phyloP scores from a whole-genome alignment of 208 protist genomes.

The Acanthamoeba castellanii region DNA sequence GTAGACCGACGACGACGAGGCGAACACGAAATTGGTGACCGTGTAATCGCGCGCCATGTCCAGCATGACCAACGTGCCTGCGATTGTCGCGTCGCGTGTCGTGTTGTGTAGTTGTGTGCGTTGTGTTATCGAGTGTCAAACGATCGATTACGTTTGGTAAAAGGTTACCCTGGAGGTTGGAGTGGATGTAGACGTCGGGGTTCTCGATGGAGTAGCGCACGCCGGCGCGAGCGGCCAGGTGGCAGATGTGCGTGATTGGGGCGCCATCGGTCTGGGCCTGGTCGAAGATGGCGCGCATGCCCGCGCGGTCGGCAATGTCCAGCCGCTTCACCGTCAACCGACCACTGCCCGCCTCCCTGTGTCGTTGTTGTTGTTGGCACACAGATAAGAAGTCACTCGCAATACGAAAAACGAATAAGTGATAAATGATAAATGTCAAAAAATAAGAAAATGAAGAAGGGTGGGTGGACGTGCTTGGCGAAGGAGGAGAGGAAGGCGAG shows the following conservation, averaged over 20 bases:
- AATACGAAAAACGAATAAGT: neutral
- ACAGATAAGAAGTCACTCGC: neutral
- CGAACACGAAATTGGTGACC: constrained; percentile 72
- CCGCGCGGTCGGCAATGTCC: constrained; percentile 29
- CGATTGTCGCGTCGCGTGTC: neutral
- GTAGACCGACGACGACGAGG: constrained; percentile 73
- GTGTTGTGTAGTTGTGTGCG: neutral
- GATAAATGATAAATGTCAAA: neutral
- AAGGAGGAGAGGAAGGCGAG: constrained; percentile 22
- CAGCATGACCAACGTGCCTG: constrained; percentile 74
- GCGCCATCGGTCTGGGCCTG: neutral
- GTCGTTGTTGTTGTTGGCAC: neutral
- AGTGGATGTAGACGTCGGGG: constrained; percentile 73
- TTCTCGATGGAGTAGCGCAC: constrained; percentile 74
- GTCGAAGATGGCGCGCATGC: constrained; percentile 49
- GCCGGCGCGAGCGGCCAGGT: constrained; percentile 68
- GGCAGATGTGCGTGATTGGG: constrained; percentile 72
- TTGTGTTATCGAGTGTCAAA: neutral
- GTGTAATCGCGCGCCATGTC: constrained; percentile 75
- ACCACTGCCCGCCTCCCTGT: neutral
- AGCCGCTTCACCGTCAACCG: constrained; percentile 22
- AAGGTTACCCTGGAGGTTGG: constrained; percentile 64
- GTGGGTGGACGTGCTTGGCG: constrained; percentile 1
- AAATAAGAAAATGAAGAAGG: neutral
- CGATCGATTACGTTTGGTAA: too few species aligned